phyloP scores from a whole-genome alignment of 176 grass and related monocot genomes.

The Avena sativa region DNA sequence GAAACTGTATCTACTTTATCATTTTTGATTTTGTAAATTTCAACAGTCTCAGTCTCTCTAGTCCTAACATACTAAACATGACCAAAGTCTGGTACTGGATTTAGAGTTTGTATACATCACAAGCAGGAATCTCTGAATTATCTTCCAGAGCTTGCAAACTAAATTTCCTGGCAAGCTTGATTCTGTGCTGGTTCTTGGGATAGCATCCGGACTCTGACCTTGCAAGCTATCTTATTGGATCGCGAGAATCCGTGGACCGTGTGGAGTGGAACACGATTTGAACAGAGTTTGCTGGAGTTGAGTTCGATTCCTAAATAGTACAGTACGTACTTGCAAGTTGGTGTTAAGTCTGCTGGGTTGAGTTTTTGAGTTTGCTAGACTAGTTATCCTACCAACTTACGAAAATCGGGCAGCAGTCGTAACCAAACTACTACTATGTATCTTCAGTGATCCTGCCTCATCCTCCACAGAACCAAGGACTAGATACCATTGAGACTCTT shows the following conservation, averaged over 20 bases:
- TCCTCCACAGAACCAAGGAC: not conserved
- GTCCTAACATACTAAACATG: not conserved
- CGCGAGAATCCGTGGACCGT: too few relatives aligned
- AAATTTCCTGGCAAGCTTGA: too few relatives aligned
- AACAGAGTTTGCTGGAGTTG: too few relatives aligned
- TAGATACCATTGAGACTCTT: not conserved
- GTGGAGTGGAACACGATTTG: too few relatives aligned
- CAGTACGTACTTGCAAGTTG: not conserved
- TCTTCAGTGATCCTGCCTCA: not conserved
- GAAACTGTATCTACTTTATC: not conserved
- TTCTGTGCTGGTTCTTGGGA: too few relatives aligned
- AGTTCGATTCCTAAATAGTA: too few relatives aligned
- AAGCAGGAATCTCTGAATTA: too few relatives aligned
- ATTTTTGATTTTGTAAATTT: not conserved
- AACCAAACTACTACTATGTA: not conserved
- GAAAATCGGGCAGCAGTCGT: not conserved
- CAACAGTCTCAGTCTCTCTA: not conserved
- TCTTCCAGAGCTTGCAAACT: too few relatives aligned
- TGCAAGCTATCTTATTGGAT: too few relatives aligned
- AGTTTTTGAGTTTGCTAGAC: not conserved
- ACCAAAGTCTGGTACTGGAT: not conserved
- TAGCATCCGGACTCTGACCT: too few relatives aligned
- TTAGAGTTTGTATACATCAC: not conserved
- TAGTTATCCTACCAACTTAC: not conserved
- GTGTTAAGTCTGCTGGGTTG: not conserved